Evolutionary conservation across 225 moss, liverwort and hornwort species (phyloP), one percentile per base, ranked within the genome.

Genomic region (Pseudoscleropodium purum): DNA sequence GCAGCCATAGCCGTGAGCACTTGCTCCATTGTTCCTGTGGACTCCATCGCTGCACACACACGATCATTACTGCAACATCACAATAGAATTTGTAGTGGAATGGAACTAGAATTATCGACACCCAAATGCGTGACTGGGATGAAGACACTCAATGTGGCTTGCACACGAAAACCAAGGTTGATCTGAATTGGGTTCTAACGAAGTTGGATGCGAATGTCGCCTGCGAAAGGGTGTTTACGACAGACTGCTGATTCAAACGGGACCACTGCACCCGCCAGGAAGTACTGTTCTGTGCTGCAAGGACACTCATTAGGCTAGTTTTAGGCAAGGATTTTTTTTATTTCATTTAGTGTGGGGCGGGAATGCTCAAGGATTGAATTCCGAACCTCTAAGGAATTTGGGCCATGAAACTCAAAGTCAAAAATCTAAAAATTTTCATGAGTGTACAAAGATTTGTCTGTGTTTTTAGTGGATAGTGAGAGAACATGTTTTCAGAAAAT

Each of bases 1-100:
- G 98, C 98, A 63, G 97, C 98, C 88, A 98, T 95, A 24, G 98
- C 96, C 65, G 96, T 96, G 39, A 97, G 91, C 39, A 93, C 91
- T 79, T 94, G 94, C 84, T 98, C 94, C 91, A 97, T 89, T 10
- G 89, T 93, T 39, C 90, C 92, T 62, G 45, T 7, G 15, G 74
- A 85, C 68, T 85, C 92, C 93, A 92, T 93, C 84, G 56, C 85
- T 75, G 68, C 37, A 26, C 69, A 19, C 60, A 30, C 51, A 27
- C 61, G 79, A 60, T 37, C 89, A 85, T 89, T 37, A 37, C 85
- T 89, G 67, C 13, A 47, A 9, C 56, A 84, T 89, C 68, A 39
- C 24, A 11, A 39, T 9, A 52, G 9, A 52, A 39, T 52, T 84
- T 18, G 27, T 9, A 8, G 66, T 36, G 14, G 24, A 82, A 49